Evolutionary conservation across 129 eudicot genomes (phyloP).

Genomic region (Helianthus annuus): HanXRQr2.0-SUNRISE NC_035439.2:6966921-6967420

Average conservation of each 20-base stretch:
- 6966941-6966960: constrained; percentile 97
- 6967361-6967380: constrained; percentile 83
- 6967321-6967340: constrained; percentile 1
- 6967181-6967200: constrained; percentile 90
- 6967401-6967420: constrained; percentile 70
- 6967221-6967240: constrained; percentile 76
- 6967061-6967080: not conserved
- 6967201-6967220: constrained; percentile 86
- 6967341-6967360: constrained; percentile 93
- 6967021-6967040: not conserved
- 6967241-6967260: constrained; percentile 92
- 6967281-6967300: not conserved
- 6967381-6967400: constrained; percentile 82
- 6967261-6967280: constrained; percentile 74
- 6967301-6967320: constrained; percentile 1
- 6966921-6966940: constrained; percentile 92
- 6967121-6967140: constrained; percentile 90
- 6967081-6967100: constrained; percentile 14
- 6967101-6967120: constrained; percentile 73
- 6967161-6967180: constrained; percentile 82
- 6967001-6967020: not conserved
- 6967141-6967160: constrained; percentile 81
- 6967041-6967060: not conserved
- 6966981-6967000: constrained; percentile 54
- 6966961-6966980: constrained; percentile 89